Evolutionary conservation across 345 rosid species (phyloP), one percentile per base, ranked within the genome.

Genomic region (Clarkia xantiana): DNA sequence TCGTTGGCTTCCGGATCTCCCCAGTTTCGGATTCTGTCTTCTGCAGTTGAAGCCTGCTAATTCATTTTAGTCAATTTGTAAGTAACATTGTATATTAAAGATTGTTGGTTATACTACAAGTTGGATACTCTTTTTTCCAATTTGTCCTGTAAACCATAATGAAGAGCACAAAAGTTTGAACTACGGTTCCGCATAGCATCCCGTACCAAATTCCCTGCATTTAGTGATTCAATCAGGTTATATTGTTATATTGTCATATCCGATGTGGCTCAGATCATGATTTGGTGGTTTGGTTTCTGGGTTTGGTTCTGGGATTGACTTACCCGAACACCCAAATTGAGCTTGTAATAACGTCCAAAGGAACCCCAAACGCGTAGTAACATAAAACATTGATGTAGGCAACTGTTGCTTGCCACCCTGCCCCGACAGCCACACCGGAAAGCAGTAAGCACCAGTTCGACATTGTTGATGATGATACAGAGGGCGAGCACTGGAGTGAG

Each of bases 381-480:
- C 91, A 81, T 1, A 40, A 79, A 43, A 77, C 61, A 55, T 81
- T 85, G 58, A 77, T 79, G 46, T 73, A 79, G 0, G 87, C 87
- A 0, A 85, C 79, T 0, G 22, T 14, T 4, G 73, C 74, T 66
- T 81, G 95, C 95, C 95, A 81, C 52, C 90, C 66, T 0, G 66
- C 66, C 19, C 66, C 66, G 6, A 62, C 36, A 0, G 66, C 66
- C 60, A 62, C 54, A 11, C 66, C 66, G 55, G 29, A 44, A 47
- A 14, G 94, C 97, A 0, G 97, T 86, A 56, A 90, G 86, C 42
- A 90, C 94, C 2, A 94, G 97, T 42, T 90, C 96, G 15, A 83
- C 60, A 40, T 73, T 83, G 67, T 83, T 72, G 54, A 79, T 78
- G 69, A 80, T 56, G 18, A 90, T 76, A 68, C 86, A 75, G 18